These are phyloP conservation scores for Knufia fluminis DNA, from an alignment of 2,329 filamentous ascomycete species.

Conservation along the genomic window DNA sequence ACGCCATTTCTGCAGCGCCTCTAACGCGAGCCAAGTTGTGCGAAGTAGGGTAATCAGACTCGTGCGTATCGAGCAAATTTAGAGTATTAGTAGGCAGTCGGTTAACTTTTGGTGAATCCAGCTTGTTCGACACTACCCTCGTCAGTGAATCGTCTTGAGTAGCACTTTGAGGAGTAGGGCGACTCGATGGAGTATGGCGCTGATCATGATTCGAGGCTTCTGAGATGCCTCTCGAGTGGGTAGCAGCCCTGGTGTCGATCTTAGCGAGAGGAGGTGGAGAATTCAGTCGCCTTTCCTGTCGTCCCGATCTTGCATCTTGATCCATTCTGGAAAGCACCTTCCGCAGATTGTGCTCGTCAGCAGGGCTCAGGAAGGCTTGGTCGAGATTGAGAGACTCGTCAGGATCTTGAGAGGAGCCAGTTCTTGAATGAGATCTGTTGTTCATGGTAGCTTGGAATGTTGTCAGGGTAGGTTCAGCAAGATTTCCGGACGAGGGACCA, in stretches of 20 bases:
- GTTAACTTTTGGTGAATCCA: slow-evolving; percentile 6
- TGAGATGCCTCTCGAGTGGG: slow-evolving; percentile 2
- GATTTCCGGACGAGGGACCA: slow-evolving; percentile 29
- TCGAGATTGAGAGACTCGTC: slow-evolving; percentile 8
- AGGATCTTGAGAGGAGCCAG: slow-evolving; percentile 13
- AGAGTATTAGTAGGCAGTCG: slow-evolving; percentile 23
- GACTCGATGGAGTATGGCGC: background rate
- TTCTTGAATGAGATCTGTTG: slow-evolving; percentile 16
- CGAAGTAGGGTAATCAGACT: slow-evolving; percentile 5
- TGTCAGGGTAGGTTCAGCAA: slow-evolving; percentile 36
- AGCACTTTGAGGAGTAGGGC: slow-evolving; percentile 1
- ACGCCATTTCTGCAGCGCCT: slow-evolving; percentile 8
- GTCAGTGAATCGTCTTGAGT: slow-evolving; percentile 11
- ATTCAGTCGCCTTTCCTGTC: background rate
- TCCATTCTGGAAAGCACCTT: slow-evolving; percentile 25
- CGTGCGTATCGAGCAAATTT: slow-evolving; percentile 23
- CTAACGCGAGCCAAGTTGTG: background rate
- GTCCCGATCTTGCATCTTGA: slow-evolving; percentile 22
- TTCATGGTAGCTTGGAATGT: slow-evolving; percentile 29
- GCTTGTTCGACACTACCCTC: slow-evolving; percentile 11
- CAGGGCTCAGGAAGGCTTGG: slow-evolving; percentile 11
- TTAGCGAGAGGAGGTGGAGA: background rate
- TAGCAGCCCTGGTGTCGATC: slow-evolving; percentile 2
- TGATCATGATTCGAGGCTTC: background rate
- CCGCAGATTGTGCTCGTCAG: slow-evolving; percentile 17